Conservation (phyloP, 331 rosid species). For the Quercus lobata region DNA sequence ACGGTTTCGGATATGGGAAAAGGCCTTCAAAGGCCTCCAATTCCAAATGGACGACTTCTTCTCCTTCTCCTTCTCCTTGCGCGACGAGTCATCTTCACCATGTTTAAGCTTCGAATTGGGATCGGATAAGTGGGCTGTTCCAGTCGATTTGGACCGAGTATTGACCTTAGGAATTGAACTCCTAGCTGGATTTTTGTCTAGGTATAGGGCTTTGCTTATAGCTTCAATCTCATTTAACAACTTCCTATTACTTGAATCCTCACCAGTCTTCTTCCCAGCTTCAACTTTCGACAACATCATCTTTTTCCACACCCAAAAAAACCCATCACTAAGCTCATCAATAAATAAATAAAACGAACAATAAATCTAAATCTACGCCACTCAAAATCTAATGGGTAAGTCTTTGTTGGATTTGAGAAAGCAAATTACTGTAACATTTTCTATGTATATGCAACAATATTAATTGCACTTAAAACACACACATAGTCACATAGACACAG, state of each 20-base stretch:
- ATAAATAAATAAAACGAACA: neutral
- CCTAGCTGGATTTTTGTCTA: constrained; percentile 43
- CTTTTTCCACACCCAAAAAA: constrained; percentile 9
- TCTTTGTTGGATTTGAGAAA: neutral
- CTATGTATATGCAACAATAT: neutral
- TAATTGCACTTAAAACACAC: neutral
- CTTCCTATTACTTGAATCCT: constrained; percentile 49
- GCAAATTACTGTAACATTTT: neutral
- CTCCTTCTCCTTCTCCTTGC: constrained; percentile 82
- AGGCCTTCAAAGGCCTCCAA: constrained; percentile 68
- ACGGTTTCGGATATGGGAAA: constrained; percentile 48
- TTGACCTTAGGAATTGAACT: constrained; percentile 28
- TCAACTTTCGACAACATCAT: constrained; percentile 66
- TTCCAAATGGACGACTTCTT: constrained; percentile 85
- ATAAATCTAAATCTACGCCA: neutral
- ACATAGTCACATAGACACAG: neutral
- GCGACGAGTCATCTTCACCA: constrained; percentile 30
- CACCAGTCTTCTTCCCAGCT: constrained; percentile 53
- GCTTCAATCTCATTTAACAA: constrained; percentile 83
- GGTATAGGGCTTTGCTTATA: constrained; percentile 67
- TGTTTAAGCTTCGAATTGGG: constrained; percentile 39
- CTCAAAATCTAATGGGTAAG: neutral
- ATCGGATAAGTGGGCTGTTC: constrained; percentile 39
- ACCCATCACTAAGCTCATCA: constrained; percentile 9
- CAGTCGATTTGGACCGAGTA: constrained; percentile 35